Evolutionary conservation across 139 green algal species (phyloP).

Genomic region (Tetradesmus lagerheimii): DNA sequence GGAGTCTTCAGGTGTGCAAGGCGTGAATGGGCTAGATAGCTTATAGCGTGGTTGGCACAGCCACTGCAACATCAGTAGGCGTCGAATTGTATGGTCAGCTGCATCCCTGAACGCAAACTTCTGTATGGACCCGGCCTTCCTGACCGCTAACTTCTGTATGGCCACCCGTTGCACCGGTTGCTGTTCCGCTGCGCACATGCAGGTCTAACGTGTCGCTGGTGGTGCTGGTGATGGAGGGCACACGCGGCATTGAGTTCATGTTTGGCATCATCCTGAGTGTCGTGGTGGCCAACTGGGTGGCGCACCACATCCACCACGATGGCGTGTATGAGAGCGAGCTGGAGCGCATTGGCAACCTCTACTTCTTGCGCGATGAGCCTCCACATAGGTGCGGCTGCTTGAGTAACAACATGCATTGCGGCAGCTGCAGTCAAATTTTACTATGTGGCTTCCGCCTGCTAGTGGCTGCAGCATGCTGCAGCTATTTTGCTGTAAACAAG

Average conservation of each 20-base stretch:
- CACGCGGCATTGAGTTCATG: slow-evolving; percentile 85
- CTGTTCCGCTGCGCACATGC: neutral
- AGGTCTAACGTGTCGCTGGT: slow-evolving; percentile 87
- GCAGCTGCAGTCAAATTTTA: too few species aligned
- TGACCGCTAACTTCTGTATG: too few species aligned
- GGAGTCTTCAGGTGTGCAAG: slow-evolving; percentile 82
- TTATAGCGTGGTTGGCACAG: too few species aligned
- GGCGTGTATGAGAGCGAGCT: slow-evolving; percentile 93
- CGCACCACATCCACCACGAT: slow-evolving; percentile 81
- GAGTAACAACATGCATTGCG: too few species aligned
- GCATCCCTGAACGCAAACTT: too few species aligned
- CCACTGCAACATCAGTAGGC: too few species aligned
- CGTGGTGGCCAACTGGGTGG: slow-evolving; percentile 88
- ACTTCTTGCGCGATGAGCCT: slow-evolving; percentile 84
- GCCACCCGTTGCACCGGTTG: neutral
- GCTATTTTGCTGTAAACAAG: too few species aligned
- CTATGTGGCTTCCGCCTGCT: too few species aligned
- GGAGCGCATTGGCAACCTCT: slow-evolving; percentile 81
- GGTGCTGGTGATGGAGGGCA: slow-evolving; percentile 91
- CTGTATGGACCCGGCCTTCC: too few species aligned
- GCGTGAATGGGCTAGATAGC: too few species aligned
- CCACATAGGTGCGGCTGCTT: slow-evolving; percentile 69
- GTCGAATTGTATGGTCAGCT: too few species aligned
- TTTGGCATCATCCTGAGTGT: slow-evolving; percentile 89
- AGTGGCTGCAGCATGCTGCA: too few species aligned